These are phyloP conservation scores for Fomitopsis pulvina DNA, from an alignment of 768 basidiomycete genomes.

Conservation along the genomic window DNA sequence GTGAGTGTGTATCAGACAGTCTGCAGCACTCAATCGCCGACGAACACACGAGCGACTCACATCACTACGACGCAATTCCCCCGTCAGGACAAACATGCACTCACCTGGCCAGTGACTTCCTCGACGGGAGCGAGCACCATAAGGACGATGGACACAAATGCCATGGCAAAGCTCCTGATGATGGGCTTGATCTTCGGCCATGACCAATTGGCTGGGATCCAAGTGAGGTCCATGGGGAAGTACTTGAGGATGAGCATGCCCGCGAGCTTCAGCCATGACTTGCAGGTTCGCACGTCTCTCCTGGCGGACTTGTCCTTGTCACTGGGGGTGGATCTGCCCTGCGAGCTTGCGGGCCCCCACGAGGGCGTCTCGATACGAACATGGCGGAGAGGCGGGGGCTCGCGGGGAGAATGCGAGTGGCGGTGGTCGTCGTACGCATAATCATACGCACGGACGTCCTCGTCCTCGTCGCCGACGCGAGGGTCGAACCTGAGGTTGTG, in stretches of 20 bases:
- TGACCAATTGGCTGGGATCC: constrained; percentile 52
- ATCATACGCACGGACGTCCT: constrained; percentile 4
- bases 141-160: constrained; percentile 53
- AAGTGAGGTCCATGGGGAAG: constrained; percentile 33
- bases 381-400: constrained; percentile 4
- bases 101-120: constrained; percentile 50
- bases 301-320: background rate
- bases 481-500: constrained; percentile 17
- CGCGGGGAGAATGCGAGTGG: background rate
- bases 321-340: background rate
- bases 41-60: background rate
- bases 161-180: constrained; percentile 54
- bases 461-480: constrained; percentile 23
- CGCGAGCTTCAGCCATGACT: background rate
- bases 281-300: background rate
- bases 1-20: too few relatives aligned
- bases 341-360: background rate
- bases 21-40: background rate
- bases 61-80: background rate
- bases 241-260: background rate
- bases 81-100: constrained; percentile 9
- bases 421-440: background rate
- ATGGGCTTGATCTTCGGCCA: constrained; percentile 58
- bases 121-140: constrained; percentile 50
- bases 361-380: constrained; percentile 6